phyloP scores from a whole-genome alignment of 805 yeast genomes.

The Lachancea cidri region DNA sequence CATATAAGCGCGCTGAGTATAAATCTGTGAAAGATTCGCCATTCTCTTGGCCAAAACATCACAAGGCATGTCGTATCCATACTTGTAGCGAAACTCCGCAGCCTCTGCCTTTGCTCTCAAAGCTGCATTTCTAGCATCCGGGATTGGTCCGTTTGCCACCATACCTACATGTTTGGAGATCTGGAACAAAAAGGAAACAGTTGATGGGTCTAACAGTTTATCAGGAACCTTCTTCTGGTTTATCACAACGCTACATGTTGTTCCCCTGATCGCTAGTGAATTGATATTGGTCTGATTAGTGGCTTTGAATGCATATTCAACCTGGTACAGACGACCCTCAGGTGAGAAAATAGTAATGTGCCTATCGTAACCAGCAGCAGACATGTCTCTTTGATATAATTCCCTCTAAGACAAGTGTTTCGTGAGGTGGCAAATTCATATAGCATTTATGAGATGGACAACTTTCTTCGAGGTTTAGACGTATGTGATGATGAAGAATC shows the following conservation, averaged over 20 bases:
- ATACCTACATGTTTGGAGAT: slow-evolving; percentile 81
- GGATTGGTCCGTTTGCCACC: slow-evolving; percentile 91
- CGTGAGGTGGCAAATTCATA: neutral
- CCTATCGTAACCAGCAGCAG: slow-evolving; percentile 92
- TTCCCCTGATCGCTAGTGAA: slow-evolving; percentile 80
- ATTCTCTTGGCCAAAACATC: slow-evolving; percentile 88
- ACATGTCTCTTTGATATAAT: slow-evolving; percentile 5
- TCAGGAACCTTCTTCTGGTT: slow-evolving; percentile 97
- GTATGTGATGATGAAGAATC: neutral
- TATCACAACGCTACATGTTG: slow-evolving; percentile 79
- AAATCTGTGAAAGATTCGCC: slow-evolving; percentile 93
- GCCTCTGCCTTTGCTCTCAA: slow-evolving; percentile 92
- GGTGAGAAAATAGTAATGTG: slow-evolving; percentile 98
- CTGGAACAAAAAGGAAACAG: slow-evolving; percentile 81
- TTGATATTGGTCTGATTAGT: slow-evolving; percentile 90
- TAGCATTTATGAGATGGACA: neutral
- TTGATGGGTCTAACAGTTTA: slow-evolving; percentile 78
- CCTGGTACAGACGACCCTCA: slow-evolving; percentile 96
- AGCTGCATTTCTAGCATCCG: slow-evolving; percentile 91
- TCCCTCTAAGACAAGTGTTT: neutral
- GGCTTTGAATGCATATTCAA: slow-evolving; percentile 96
- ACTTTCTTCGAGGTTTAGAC: neutral
- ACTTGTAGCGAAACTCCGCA: slow-evolving; percentile 87
- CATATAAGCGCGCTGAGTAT: slow-evolving; percentile 98
- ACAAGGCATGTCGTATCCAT: slow-evolving; percentile 96